Base-by-base conservation (phyloP, 106 monocot genomes). In the Hemerocallis citrina region DNA sequence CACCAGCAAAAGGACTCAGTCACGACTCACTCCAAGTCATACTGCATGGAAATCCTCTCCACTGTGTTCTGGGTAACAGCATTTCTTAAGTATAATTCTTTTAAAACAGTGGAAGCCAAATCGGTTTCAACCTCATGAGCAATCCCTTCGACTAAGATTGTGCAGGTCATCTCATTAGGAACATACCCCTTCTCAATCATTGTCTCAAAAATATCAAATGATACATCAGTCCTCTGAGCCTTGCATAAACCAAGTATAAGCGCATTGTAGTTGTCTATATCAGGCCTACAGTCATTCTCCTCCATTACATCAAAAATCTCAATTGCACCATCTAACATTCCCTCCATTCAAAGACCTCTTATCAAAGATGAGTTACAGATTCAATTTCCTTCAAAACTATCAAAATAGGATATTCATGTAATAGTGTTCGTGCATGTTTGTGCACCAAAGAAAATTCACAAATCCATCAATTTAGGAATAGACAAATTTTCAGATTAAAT, bases 181-280 rank as follows among this genome's bases (percentile, higher is more conserved):
- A 61, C 15, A 62, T 77, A 89, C 16, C 77, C 82, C 59, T 85
- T 94, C 34, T 68, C 64, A 12, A 94, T 62, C 93, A 94, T 94
- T 52, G 38, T 72, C 34, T 65, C 72, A 41, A 69, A 80, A 35
- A 85, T 65, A 70, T 82, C 82, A 19, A 94, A 74, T 0, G 89
- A 67, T 15, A 89, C 52, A 73, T 94, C 93, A 0, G 85, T 89
- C 15, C 85, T 40, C 55, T 85, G 79, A 20, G 79, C 79, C 48
- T 94, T 94, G 73, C 89, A 94, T 52, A 94, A 70, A 17, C 89
- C 85, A 32, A 82, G 77, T 63, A 94, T 79, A 2, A 94, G 82
- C 3, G 81, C 74, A 60, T 94, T 85, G 65, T 89, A 94, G 38
- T 94, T 94, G 61, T 85, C 89, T 27, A 85, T 40, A 19, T 85